Evolutionary conservation across 805 yeast species (phyloP), one percentile per base, ranked within the genome.

Genomic region (Komagataella populi): DNA sequence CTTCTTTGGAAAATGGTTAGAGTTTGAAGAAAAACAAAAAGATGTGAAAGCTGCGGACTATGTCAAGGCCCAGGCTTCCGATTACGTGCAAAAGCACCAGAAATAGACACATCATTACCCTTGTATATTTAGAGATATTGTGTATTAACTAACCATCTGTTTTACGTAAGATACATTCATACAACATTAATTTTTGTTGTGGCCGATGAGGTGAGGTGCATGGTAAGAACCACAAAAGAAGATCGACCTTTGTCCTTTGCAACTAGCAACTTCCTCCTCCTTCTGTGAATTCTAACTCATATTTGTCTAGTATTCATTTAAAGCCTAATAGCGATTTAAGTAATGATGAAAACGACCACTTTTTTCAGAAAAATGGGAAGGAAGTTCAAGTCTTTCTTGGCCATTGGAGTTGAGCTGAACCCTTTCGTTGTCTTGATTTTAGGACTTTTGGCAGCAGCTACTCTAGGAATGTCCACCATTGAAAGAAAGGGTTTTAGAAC

Each of bases 1-100:
- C 71, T 87, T 91, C 77, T 90, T 89, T 71, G 86, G 83, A 59
- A 91, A 91, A 64, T 90, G 97, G 97, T 77, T 89, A 54, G 70
- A 76, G 8, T 87, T 71, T 60, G 97, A 89, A 68, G 89, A 84
- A 60, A 76, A 75, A 55, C 63, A 71, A 51, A 80, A 77, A 12
- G 91, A 87, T 63, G 77, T 73, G 48, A 84, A 81, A 68, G 78
- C 83, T 49, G 78, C 79, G 52, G 93, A 87, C 55, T 82, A 86
- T 55, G 96, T 90, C 51, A 90, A 88, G 72, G 87, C 95, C 17
- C 85, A 84, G 69, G 98, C 98, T 36, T 79, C 81, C 46, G 93
- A 87, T 60, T 89, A 75, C 60, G 69, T 66, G 8, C 63, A 66
- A 56, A 55, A 53, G 46, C 50, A 44, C 39, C 30, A 45, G 14